These are phyloP conservation scores for Papiliotrema terrestris DNA, from an alignment of 1,284 basidiomycete genomes.

Conservation along the genomic window DNA sequence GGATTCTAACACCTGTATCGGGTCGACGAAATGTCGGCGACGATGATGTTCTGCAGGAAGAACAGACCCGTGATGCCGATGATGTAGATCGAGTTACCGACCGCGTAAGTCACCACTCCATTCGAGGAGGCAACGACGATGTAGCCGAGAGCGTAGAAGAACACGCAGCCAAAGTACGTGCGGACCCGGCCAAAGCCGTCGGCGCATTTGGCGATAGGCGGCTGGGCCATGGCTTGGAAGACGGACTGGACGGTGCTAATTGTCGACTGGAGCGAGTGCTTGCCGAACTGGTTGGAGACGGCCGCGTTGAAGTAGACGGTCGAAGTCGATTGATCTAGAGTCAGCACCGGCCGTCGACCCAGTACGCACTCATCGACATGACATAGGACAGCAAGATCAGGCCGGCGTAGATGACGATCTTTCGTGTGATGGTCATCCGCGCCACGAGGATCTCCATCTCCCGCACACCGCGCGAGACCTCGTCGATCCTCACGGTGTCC, in stretches of 20 bases:
- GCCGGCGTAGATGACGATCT: slow-evolving; percentile 29
- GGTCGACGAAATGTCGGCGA: slow-evolving; percentile 39
- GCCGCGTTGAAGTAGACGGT: slow-evolving; percentile 34
- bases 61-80: slow-evolving; percentile 44
- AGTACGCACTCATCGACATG: slow-evolving; percentile 36
- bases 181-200: slow-evolving; percentile 44
- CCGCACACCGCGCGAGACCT: slow-evolving; percentile 28
- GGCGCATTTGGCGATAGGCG: slow-evolving; percentile 46
- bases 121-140: slow-evolving; percentile 38
- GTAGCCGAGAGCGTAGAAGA: slow-evolving; percentile 42
- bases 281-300: slow-evolving; percentile 31
- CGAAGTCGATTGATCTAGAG: slow-evolving; percentile 30
- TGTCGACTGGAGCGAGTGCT: slow-evolving; percentile 40
- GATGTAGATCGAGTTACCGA: slow-evolving; percentile 42
- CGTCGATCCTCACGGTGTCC: too few relatives aligned
- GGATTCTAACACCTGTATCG: slow-evolving; percentile 30
- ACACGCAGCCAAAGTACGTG: slow-evolving; percentile 36
- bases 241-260: slow-evolving; percentile 38
- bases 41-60: slow-evolving; percentile 40
- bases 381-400: slow-evolving; percentile 42
- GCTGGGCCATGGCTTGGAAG: slow-evolving; percentile 42
- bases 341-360: neutral
- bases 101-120: slow-evolving; percentile 33
- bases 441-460: slow-evolving; percentile 38
- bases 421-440: slow-evolving; percentile 24